These are phyloP conservation scores for Cucurbita argyrosperma DNA, from an alignment of 306 rosid species.

Conservation along the genomic window DNA sequence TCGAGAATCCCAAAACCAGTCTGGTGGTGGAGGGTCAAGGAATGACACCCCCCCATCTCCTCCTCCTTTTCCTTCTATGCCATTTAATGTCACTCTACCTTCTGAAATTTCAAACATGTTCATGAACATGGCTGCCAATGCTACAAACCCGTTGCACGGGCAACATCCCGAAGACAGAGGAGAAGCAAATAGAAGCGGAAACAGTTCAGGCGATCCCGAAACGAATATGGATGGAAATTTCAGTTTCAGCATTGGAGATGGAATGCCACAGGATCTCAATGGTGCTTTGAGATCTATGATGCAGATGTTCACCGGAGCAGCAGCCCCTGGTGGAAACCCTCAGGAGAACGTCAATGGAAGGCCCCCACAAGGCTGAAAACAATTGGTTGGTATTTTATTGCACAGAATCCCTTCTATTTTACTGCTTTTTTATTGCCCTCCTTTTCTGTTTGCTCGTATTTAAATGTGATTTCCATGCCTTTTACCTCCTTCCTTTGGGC, in stretches of 20 bases:
- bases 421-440: not conserved
- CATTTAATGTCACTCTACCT: slow-evolving; percentile 29
- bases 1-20: slow-evolving; percentile 31
- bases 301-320: slow-evolving; percentile 51
- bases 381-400: slow-evolving; percentile 2
- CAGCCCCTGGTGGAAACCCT: slow-evolving; percentile 24
- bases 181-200: slow-evolving; percentile 15
- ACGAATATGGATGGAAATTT: slow-evolving; percentile 31
- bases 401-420: not conserved
- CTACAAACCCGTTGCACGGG: slow-evolving; percentile 26
- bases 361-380: slow-evolving; percentile 36
- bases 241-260: slow-evolving; percentile 39
- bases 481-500: not conserved
- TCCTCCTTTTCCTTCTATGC: slow-evolving; percentile 37
- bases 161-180: slow-evolving; percentile 28
- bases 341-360: slow-evolving; percentile 33
- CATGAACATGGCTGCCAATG: slow-evolving; percentile 42
- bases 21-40: slow-evolving; percentile 31
- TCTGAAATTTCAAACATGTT: slow-evolving; percentile 43
- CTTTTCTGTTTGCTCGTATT: not conserved
- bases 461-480: not conserved
- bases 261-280: slow-evolving; percentile 47
- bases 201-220: slow-evolving; percentile 30
- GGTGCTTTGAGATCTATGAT: slow-evolving; percentile 54
- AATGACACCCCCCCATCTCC: slow-evolving; percentile 30